Base-by-base conservation (phyloP, 257 asterid genomes). In the Fraxinus pennsylvanica region DNA sequence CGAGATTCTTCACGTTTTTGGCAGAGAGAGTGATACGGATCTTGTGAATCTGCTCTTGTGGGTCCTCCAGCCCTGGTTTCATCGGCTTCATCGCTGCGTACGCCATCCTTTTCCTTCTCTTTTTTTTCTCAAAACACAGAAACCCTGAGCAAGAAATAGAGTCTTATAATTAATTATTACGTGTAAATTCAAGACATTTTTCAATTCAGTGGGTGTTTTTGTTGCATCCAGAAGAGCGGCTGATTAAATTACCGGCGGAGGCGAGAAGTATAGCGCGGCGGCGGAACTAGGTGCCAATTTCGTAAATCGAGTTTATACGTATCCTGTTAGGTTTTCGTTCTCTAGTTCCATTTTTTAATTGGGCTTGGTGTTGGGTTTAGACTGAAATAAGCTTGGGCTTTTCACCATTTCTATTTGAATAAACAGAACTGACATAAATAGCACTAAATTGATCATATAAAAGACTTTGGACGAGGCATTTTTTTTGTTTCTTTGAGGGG, bases 21-120 rank as follows among this genome's bases (percentile, higher is more conserved):
- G 90, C 82, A 69, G 90, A 87, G 1, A 87, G 86, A 10, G 90
- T 87, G 85, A 84, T 87, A 22, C 90, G 80, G 68, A 86, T 86
- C 81, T 86, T 86, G 30, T 86, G 88, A 73, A 84, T 80, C 79
- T 80, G 85, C 59, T 86, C 90, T 68, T 69, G 85, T 1, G 88
- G 19, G 77, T 87, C 88, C 81, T 87, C 87, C 77, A 87, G 32
- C 13, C 90, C 90, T 0, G 82, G 74, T 77, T 87, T 87, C 8
- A 81, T 71, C 22, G 88, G 84, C 83, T 87, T 87, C 87, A 84
- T 57, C 7, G 88, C 82, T 75, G 83, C 81, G 75, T 84, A 87
- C 19, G 86, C 84, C 87, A 85, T 76, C 39, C 74, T 65, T 75
- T 29, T 17, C 69, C 74, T 69, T 61, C 43, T 38, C 41, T 36